Conservation (phyloP, 1,284 basidiomycete genomes). For the Malassezia caprae region DNA sequence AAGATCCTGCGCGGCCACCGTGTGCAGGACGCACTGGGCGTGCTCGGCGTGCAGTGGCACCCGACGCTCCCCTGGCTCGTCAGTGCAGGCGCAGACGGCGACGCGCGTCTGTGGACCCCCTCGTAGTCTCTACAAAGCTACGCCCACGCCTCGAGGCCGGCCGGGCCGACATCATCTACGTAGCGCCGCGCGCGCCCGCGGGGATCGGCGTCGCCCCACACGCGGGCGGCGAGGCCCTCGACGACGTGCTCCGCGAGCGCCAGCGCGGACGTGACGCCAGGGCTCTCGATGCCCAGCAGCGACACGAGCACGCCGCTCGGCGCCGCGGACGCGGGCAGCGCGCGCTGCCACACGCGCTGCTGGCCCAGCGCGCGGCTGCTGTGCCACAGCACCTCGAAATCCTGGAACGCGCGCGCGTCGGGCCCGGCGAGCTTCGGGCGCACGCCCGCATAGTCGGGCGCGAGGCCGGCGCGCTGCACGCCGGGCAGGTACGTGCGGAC, state of each 20-base stretch:
- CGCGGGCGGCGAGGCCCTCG: conserved; percentile 47
- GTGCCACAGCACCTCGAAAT: conserved; percentile 57
- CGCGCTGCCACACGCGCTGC: conserved; percentile 34
- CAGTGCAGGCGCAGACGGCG: conserved; percentile 84
- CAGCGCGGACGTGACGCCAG: conserved; percentile 53
- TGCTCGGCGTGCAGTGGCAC: conserved; percentile 82
- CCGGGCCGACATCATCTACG: conserved; percentile 9
- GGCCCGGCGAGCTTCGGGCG: conserved; percentile 76
- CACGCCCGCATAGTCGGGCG: conserved; percentile 82
- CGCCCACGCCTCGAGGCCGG: conserved; percentile 10
- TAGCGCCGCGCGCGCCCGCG: conserved; percentile 4
- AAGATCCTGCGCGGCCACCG: conserved; percentile 88
- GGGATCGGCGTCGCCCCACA: conserved; percentile 34
- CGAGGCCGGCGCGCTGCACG: conserved; percentile 59
- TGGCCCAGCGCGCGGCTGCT: conserved; percentile 20
- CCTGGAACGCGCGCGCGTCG: conserved; percentile 62
- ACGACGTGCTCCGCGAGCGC: conserved; percentile 53
- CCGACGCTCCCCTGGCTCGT: conserved; percentile 83
- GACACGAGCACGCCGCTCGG: conserved; percentile 32
- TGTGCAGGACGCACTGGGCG: conserved; percentile 74
- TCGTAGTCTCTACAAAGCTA: conserved; percentile 7
- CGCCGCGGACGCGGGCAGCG: conserved; percentile 11
- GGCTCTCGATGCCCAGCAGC: conserved; percentile 55
- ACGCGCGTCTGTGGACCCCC: conserved; percentile 66
- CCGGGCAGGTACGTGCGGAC: conserved; percentile 60